These are phyloP conservation scores for Laburnicola sp. DNA, from an alignment of 2,329 filamentous ascomycete genomes.

Conservation along the genomic window DNA sequence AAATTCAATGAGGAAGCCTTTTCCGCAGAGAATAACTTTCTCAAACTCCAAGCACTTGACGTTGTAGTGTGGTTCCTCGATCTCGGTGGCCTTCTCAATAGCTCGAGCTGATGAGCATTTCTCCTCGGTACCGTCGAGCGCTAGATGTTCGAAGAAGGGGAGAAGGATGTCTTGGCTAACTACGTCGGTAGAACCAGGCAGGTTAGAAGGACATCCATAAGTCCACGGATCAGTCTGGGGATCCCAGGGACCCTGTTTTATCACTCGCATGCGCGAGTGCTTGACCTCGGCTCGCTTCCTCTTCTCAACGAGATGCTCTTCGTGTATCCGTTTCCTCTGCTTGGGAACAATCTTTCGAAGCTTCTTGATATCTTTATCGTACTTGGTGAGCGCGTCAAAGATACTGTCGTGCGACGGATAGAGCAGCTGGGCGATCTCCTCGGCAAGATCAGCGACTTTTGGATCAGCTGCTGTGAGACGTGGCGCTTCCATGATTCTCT, in stretches of 20 bases:
- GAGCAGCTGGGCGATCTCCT: constrained; percentile 24
- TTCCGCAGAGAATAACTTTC: constrained; percentile 50
- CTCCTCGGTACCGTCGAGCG: constrained; percentile 28
- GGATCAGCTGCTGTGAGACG: constrained; percentile 27
- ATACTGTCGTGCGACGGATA: constrained; percentile 24
- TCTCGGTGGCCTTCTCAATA: constrained; percentile 20
- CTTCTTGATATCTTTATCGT: constrained; percentile 35
- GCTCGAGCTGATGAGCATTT: constrained; percentile 14
- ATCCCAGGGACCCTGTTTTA: constrained; percentile 43
- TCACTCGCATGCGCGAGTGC: constrained; percentile 33
- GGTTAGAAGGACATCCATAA: constrained; percentile 31
- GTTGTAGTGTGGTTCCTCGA: constrained; percentile 41
- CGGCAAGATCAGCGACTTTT: constrained; percentile 19
- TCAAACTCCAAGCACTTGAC: constrained; percentile 43
- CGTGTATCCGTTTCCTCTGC: constrained; percentile 20
- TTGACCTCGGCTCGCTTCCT: constrained; percentile 22
- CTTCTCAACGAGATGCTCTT: constrained; percentile 16
- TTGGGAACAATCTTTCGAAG: constrained; percentile 23
- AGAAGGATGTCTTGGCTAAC: constrained; percentile 35
- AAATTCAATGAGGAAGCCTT: too few relatives aligned
- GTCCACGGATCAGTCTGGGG: constrained; percentile 34
- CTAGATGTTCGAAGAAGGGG: constrained; percentile 45
- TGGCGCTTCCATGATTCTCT: constrained; percentile 29
- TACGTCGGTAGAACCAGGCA: constrained; percentile 46
- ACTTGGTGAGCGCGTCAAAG: constrained; percentile 28